Conservation (phyloP, 768 basidiomycete genomes). For the Kondoa malvinella region DNA sequence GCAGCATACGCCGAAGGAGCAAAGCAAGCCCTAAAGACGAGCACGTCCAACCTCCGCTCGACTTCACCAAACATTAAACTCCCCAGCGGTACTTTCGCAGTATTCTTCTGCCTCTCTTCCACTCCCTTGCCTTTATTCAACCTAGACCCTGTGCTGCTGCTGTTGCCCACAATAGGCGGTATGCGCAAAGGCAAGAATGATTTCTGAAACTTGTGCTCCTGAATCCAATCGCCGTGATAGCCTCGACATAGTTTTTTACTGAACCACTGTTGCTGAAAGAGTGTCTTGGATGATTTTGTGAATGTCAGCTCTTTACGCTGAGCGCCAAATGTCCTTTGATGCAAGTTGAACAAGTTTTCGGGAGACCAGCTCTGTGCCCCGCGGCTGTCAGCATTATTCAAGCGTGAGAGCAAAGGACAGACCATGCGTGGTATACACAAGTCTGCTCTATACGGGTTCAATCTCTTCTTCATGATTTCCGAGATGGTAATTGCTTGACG, state of each 20-base stretch:
- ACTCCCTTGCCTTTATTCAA: constrained; percentile 30
- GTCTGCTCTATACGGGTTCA: too few species aligned
- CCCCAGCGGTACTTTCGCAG: constrained; percentile 56
- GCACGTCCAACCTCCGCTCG: constrained; percentile 83
- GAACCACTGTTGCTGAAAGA: constrained; percentile 83
- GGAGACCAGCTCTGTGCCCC: constrained; percentile 76
- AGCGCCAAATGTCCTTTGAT: constrained; percentile 50
- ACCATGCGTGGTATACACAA: too few species aligned
- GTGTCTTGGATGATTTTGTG: constrained; percentile 38
- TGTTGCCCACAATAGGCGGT: constrained; percentile 41
- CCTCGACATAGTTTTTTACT: constrained; percentile 72
- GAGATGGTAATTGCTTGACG: too few species aligned
- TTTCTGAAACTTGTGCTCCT: constrained; percentile 79
- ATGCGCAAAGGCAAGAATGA: constrained; percentile 80
- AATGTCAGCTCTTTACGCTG: constrained; percentile 43
- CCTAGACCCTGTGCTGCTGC: constrained; percentile 26
- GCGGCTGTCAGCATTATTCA: too few species aligned
- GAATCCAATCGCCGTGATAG: constrained; percentile 90
- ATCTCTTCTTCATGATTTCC: too few species aligned
- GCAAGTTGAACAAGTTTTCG: constrained; percentile 76
- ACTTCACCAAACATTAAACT: constrained; percentile 89
- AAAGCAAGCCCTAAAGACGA: constrained; percentile 77
- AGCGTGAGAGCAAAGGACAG: too few species aligned
- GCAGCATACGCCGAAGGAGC: constrained; percentile 80
- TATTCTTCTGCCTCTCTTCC: constrained; percentile 35